A percentile compares a stretch with the other conserved stretches of the same genome.
phyloP scores from a whole-genome alignment of 345 rosid genomes.

The Passiflora organensis region DNA sequence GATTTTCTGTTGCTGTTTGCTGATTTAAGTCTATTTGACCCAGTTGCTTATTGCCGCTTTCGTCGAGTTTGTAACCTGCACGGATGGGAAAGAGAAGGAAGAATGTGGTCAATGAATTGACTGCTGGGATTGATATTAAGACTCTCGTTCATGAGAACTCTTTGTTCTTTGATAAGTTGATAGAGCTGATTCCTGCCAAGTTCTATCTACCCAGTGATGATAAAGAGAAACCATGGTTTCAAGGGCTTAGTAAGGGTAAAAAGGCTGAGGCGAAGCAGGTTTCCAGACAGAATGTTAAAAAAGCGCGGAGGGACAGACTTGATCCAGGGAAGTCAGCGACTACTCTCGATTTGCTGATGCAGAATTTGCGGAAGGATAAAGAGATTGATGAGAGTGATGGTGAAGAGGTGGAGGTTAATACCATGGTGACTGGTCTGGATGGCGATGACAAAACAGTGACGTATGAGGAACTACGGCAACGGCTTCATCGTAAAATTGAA shows the following conservation, averaged over 20 bases:
- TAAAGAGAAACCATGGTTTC: constrained; percentile 67
- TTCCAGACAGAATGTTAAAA: constrained; percentile 62
- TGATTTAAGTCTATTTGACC: not conserved
- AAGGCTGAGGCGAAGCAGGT: constrained; percentile 63
- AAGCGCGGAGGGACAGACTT: constrained; percentile 69
- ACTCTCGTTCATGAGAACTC: constrained; percentile 44
- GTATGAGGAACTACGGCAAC: constrained; percentile 71
- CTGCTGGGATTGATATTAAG: constrained; percentile 32
- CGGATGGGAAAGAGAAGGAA: constrained; percentile 47
- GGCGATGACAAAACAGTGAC: constrained; percentile 43
- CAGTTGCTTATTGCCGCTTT: not conserved
- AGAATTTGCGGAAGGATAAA: constrained; percentile 63
- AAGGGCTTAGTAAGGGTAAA: constrained; percentile 67
- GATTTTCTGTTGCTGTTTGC: not conserved
- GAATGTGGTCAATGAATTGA: constrained; percentile 9
- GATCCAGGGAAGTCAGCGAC: constrained; percentile 61
- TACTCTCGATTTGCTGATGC: constrained; percentile 62
- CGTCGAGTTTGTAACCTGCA: constrained; percentile 5
- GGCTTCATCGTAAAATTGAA: constrained; percentile 60
- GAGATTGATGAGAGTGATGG: constrained; percentile 28
- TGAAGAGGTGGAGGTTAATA: constrained; percentile 38
- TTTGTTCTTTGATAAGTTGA: constrained; percentile 59
- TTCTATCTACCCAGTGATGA: constrained; percentile 73
- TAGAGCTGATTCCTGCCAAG: constrained; percentile 83
- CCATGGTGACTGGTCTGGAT: constrained; percentile 30